phyloP scores from a whole-genome alignment of 2,329 filamentous ascomycete species.

The Gaeumannomyces sp. region DNA sequence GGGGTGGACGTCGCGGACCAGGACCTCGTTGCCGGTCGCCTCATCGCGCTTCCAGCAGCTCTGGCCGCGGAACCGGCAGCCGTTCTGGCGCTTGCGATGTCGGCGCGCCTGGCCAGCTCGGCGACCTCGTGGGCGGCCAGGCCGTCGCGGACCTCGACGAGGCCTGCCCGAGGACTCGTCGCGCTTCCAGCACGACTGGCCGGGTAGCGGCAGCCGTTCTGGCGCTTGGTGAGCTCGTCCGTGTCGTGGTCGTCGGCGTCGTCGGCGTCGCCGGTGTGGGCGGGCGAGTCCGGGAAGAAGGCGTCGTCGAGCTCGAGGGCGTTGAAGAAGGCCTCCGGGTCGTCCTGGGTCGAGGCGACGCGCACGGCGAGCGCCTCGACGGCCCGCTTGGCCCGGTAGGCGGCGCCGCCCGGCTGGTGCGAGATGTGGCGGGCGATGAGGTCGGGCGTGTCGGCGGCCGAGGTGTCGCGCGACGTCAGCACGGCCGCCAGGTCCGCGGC shows the following conservation, averaged over 20 bases:
- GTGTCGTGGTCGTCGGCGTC: not conserved
- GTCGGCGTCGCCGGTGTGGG: conserved; percentile 1
- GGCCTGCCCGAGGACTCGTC: conserved; percentile 15
- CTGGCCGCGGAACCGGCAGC: conserved; percentile 21
- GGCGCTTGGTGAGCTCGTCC: not conserved
- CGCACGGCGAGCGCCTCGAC: conserved; percentile 17
- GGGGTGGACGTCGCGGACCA: not conserved
- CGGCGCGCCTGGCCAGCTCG: not conserved
- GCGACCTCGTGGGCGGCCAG: not conserved
- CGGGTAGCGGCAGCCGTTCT: conserved; percentile 4
- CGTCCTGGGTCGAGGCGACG: conserved; percentile 17
- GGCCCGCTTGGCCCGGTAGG: conserved; percentile 16
- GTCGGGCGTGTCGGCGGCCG: conserved; percentile 8
- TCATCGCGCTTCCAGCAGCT: conserved; percentile 29
- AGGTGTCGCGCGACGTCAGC: not conserved
- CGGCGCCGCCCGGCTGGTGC: conserved; percentile 13
- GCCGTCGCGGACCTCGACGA: conserved; percentile 9
- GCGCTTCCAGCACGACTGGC: conserved; percentile 19
- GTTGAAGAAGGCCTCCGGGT: conserved; percentile 17
- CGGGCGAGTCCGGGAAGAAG: conserved; percentile 12
- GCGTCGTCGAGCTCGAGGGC: conserved; percentile 15
- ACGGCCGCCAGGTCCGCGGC: conserved; percentile 14
- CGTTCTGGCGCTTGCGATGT: conserved; percentile 14
- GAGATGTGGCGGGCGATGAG: conserved; percentile 14
- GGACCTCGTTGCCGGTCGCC: conserved; percentile 14